Evolutionary conservation across 2,329 filamentous ascomycete genomes (phyloP).

Genomic region (Paramyrothecium roridum): DNA sequence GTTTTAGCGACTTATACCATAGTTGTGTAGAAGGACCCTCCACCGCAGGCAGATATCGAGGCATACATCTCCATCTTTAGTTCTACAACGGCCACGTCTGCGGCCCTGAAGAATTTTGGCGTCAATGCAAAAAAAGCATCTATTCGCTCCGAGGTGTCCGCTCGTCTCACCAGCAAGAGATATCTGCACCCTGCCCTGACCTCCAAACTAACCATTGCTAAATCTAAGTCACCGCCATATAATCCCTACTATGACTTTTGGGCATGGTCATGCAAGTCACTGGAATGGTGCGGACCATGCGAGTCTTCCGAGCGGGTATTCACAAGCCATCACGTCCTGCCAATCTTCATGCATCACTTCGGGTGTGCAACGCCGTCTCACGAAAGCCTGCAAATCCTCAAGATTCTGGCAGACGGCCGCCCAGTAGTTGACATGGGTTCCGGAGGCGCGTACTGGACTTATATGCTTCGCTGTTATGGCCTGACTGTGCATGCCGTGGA

Average conservation of each 20-base stretch:
- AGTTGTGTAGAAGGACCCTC: slow-evolving; percentile 36
- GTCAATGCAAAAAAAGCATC: slow-evolving; percentile 65
- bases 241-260: slow-evolving; percentile 71
- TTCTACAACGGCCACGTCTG: slow-evolving; percentile 54
- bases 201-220: slow-evolving; percentile 38
- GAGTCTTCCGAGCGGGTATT: slow-evolving; percentile 46
- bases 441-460: slow-evolving; percentile 75
- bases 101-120: slow-evolving; percentile 59
- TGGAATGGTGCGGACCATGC: slow-evolving; percentile 65
- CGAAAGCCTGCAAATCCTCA: slow-evolving; percentile 60
- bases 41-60: slow-evolving; percentile 55
- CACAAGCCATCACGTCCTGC: slow-evolving; percentile 65
- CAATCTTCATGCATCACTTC: slow-evolving; percentile 76
- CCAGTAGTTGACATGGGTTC: slow-evolving; percentile 64
- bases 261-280: slow-evolving; percentile 58
- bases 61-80: slow-evolving; percentile 67
- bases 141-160: slow-evolving; percentile 52
- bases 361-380: slow-evolving; percentile 69
- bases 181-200: slow-evolving; percentile 43
- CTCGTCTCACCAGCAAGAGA: slow-evolving; percentile 52
- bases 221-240: slow-evolving; percentile 40
- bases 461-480: slow-evolving; percentile 61
- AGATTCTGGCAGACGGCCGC: slow-evolving; percentile 48
- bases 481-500: slow-evolving; percentile 59
- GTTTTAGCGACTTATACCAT: too few relatives aligned